Evolutionary conservation across 2,329 filamentous ascomycete species (phyloP), one percentile per base, ranked within the genome.

Genomic region (Lasiodiplodia gonubiensis): DNA sequence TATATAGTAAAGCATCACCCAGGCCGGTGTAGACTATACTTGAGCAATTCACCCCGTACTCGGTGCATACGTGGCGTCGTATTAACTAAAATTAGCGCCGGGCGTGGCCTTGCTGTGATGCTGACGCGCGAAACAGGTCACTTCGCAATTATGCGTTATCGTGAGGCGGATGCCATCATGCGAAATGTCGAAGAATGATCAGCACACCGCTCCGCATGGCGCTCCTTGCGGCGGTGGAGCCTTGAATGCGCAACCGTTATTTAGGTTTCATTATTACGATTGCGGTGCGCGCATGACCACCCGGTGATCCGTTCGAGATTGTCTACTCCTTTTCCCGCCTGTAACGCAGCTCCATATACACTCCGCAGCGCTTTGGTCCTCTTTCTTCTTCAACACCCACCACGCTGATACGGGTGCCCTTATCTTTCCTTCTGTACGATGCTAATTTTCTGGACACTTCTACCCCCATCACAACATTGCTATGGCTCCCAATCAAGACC

Each of bases 371-470:
- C 59, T 63, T 63, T 63, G 59, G 42, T 35, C 46, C 21, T 63
- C 59, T 51, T 3, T 25, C 42, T 51, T 63, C 46, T 51, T 48
- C 46, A 61, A 48, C 42, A 51, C 57, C 59, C 42, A 51, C 12
- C 27, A 48, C 30, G 30, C 39, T 27, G 59, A 63, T 51, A 63
- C 59, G 42, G 42, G 46, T 63, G 59, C 42, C 18, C 46, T 63
- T 51, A 35, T 25, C 27, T 51, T 37, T 35, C 18, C 27, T 51
- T 30, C 27, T 48, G 46, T 63, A 63, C 59, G 42, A 63, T 63
- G 59, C 59, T 63, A 48, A 63, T 63, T 51, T 63, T 63, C 11
- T 63, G 59, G 59, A 63, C 59, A 37, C 59, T 63, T n/a, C 30
- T 63, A 49, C 59, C 59, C 46, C n/a, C n/a, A 51, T 63, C 59